Percentiles rank a stretch among this genome's conserved stretches.
Evolutionary conservation across 768 basidiomycete species (phyloP).

Genomic region (Cystoderma amianthinum): DNA sequence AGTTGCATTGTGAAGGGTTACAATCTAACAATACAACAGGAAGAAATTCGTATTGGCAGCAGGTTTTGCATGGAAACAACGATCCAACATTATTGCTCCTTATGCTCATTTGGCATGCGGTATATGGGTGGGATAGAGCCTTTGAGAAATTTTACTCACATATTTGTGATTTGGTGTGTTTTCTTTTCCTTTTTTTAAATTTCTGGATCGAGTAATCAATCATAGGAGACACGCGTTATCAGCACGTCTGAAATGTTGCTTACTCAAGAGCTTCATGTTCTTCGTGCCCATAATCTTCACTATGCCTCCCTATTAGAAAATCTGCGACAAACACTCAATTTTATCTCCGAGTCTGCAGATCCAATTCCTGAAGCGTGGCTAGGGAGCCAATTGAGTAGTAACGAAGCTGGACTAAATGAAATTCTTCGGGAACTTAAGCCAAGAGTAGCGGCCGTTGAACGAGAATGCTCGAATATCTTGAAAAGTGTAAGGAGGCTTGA

Average conservation of each 20-base stretch:
- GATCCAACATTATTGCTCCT: slow-evolving; percentile 19
- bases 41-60: slow-evolving; percentile 23
- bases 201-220: background rate
- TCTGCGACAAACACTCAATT: slow-evolving; percentile 33
- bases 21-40: slow-evolving; percentile 12
- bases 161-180: slow-evolving; percentile 13
- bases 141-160: slow-evolving; percentile 15
- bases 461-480: background rate
- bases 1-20: background rate
- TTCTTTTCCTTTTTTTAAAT: background rate
- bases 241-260: background rate
- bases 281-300: slow-evolving; percentile 42
- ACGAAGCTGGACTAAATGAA: background rate
- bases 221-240: background rate
- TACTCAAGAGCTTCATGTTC: slow-evolving; percentile 37
- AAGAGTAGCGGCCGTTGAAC: background rate
- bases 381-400: background rate
- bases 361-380: background rate
- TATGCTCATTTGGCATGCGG: slow-evolving; percentile 16
- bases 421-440: background rate
- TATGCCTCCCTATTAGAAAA: slow-evolving; percentile 36
- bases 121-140: slow-evolving; percentile 19
- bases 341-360: slow-evolving; percentile 8
- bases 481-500: background rate
- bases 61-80: slow-evolving; percentile 12